phyloP scores from a whole-genome alignment of 108 stramenopile genomes.

The Poteriospumella lacustris region DNA sequence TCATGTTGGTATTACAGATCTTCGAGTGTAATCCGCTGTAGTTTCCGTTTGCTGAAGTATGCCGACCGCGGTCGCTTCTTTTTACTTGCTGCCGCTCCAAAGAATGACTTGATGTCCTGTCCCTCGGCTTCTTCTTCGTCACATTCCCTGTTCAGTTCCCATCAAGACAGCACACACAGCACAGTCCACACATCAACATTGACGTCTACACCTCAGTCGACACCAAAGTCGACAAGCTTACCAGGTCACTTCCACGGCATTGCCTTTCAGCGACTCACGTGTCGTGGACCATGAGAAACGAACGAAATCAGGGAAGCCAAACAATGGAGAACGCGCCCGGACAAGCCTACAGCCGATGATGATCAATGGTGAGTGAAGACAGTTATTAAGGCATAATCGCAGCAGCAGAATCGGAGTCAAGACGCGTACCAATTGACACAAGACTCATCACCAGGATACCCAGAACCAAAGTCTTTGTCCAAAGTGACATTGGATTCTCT shows the following conservation, averaged over 20 bases:
- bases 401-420: no score
- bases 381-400: background rate
- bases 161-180: conserved; percentile 16
- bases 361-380: background rate
- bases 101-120: no score
- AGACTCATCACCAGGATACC: conserved; percentile 44
- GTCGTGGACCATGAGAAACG: conserved; percentile 51
- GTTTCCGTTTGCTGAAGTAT: no score
- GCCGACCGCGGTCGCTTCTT: no score
- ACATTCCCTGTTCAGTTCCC: conserved; percentile 25
- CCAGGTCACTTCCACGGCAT: background rate
- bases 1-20: no score
- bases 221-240: background rate
- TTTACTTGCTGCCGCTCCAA: no score
- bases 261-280: conserved; percentile 21
- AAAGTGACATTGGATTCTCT: conserved; percentile 28
- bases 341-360: conserved; percentile 18
- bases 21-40: no score
- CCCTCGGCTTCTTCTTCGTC: conserved; percentile 21
- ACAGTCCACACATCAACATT: background rate
- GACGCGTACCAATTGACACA: conserved; percentile 38
- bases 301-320: conserved; percentile 44
- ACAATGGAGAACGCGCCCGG: conserved; percentile 28
- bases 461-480: conserved; percentile 36
- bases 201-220: background rate